Evolutionary conservation across 805 yeast species (phyloP).

Genomic region (Hyphopichia homilentoma): DNA sequence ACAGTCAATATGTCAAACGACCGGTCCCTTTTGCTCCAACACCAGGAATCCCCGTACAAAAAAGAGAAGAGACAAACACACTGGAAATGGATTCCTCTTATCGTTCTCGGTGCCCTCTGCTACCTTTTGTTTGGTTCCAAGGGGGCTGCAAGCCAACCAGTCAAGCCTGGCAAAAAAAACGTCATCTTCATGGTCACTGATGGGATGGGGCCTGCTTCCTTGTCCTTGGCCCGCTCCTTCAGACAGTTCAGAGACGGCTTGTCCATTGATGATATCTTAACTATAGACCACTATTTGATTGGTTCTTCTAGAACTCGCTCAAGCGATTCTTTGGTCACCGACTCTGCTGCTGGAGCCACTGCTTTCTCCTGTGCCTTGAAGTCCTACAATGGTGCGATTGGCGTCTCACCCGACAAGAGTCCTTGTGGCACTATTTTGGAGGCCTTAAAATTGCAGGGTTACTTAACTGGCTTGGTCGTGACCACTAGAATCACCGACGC

Average conservation of each 20-base stretch:
- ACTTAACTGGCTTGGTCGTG: constrained; percentile 83
- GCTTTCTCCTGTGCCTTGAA: constrained; percentile 85
- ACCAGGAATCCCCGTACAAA: too few species aligned
- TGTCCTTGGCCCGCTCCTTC: constrained; percentile 75
- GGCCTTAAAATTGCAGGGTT: constrained; percentile 79
- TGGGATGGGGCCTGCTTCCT: constrained; percentile 93
- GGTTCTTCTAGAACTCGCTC: constrained; percentile 88
- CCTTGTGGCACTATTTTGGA: constrained; percentile 91
- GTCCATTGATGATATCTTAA: constrained; percentile 51
- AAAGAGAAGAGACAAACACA: too few species aligned
- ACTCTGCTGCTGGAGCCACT: constrained; percentile 97
- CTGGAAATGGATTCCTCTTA: constrained; percentile 1
- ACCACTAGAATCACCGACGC: constrained; percentile 93
- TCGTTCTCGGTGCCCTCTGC: constrained; percentile 6
- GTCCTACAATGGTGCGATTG: constrained; percentile 87
- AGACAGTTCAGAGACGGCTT: constrained; percentile 58
- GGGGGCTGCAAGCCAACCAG: too few species aligned
- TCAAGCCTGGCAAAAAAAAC: too few species aligned
- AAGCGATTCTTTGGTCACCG: constrained; percentile 73
- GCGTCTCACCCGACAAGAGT: constrained; percentile 60
- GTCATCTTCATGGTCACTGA: constrained; percentile 87
- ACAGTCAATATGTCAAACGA: too few species aligned
- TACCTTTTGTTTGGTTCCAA: too few species aligned
- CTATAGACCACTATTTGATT: constrained; percentile 64
- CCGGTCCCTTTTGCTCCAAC: too few species aligned